phyloP scores from a whole-genome alignment of 2,329 filamentous ascomycete species.

The Colletotrichum magnum region DNA sequence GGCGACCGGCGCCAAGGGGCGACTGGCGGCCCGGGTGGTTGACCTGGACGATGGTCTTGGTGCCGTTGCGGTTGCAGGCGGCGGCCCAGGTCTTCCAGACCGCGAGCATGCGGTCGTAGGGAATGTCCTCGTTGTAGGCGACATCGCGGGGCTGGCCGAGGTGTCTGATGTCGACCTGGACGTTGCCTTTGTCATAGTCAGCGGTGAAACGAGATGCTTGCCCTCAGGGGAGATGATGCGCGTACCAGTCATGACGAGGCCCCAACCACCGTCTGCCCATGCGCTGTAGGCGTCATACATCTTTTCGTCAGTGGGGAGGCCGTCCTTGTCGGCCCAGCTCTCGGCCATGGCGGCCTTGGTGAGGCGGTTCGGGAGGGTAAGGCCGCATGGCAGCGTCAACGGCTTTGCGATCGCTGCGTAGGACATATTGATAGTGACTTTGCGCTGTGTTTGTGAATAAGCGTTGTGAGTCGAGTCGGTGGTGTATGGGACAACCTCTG shows the following conservation, averaged over 20 bases:
- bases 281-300: slow-evolving; percentile 62
- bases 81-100: slow-evolving; percentile 56
- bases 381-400: slow-evolving; percentile 67
- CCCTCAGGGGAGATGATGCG: not conserved
- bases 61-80: slow-evolving; percentile 49
- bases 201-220: not conserved
- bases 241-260: slow-evolving; percentile 62
- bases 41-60: slow-evolving; percentile 60
- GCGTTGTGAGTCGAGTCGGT: no score
- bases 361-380: slow-evolving; percentile 69
- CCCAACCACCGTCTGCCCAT: slow-evolving; percentile 70
- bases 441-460: not conserved
- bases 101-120: slow-evolving; percentile 47
- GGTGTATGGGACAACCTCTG: no score
- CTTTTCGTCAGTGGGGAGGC: slow-evolving; percentile 57
- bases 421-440: slow-evolving; percentile 11
- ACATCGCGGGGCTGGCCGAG: slow-evolving; percentile 54
- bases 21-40: slow-evolving; percentile 64
- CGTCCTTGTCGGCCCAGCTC: slow-evolving; percentile 54
- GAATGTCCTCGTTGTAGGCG: slow-evolving; percentile 49
- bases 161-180: slow-evolving; percentile 57
- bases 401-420: slow-evolving; percentile 45
- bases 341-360: slow-evolving; percentile 67
- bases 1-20: slow-evolving; percentile 53
- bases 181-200: slow-evolving; percentile 53